Evolutionary conservation across 1,284 basidiomycete genomes (phyloP).

Genomic region (Athelia sp.): DNA sequence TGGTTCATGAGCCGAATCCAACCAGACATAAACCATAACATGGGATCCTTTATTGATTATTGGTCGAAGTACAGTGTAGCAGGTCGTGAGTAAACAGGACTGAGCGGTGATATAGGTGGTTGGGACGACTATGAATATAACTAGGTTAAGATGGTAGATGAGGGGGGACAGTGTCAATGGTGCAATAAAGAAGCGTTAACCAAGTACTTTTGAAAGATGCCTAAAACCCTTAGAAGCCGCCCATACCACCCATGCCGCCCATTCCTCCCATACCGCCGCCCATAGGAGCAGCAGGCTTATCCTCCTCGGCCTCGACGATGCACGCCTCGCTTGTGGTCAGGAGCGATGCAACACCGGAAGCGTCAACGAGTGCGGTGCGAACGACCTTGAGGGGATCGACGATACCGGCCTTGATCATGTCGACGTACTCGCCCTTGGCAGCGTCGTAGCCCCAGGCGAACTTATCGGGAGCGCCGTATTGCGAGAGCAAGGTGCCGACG

Average conservation of each 20-base stretch:
- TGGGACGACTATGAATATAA: too few species aligned
- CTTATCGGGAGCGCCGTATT: slow-evolving; percentile 62
- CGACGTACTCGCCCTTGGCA: slow-evolving; percentile 85
- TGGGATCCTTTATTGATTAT: too few species aligned
- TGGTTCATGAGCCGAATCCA: too few species aligned
- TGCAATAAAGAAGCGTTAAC: too few species aligned
- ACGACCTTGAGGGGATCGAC: slow-evolving; percentile 95
- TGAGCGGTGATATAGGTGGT: too few species aligned
- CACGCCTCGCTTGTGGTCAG: slow-evolving; percentile 93
- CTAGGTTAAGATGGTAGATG: too few species aligned
- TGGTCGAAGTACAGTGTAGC: too few species aligned
- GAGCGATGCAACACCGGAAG: slow-evolving; percentile 82
- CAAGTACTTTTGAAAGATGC: too few species aligned
- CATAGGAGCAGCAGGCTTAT: slow-evolving; percentile 47
- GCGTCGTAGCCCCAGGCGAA: slow-evolving; percentile 93
- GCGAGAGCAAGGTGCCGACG: slow-evolving; percentile 77
- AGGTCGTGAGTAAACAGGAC: too few species aligned
- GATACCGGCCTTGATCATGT: slow-evolving; percentile 94
- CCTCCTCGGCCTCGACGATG: slow-evolving; percentile 88
- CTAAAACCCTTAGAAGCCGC: slow-evolving; percentile 21
- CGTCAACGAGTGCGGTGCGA: slow-evolving; percentile 86
- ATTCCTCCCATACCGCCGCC: slow-evolving; percentile 48
- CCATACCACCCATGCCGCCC: slow-evolving; percentile 64
- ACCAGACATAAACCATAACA: too few species aligned
- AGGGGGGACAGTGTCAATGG: too few species aligned